phyloP scores from a whole-genome alignment of 2,329 filamentous ascomycete species.

The Pseudopithomyces maydicus region DNA sequence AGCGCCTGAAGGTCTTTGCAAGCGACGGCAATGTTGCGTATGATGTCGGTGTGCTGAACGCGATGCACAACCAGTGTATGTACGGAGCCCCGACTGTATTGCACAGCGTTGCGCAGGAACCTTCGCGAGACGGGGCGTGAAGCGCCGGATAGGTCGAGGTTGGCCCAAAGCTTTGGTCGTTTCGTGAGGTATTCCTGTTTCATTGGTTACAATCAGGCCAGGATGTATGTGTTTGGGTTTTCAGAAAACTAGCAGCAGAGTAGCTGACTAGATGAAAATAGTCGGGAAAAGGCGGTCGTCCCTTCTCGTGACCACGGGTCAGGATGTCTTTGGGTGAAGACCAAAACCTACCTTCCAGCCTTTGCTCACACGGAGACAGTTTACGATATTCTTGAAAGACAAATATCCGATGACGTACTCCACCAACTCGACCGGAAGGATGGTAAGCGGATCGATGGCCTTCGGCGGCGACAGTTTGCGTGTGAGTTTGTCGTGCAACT shows the following conservation, averaged over 20 bases:
- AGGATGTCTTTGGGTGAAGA: not conserved
- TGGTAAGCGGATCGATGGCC: slow-evolving; percentile 57
- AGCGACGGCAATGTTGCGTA: slow-evolving; percentile 44
- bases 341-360: slow-evolving; percentile 51
- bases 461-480: slow-evolving; percentile 48
- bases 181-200: slow-evolving; percentile 48
- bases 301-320: too few species aligned
- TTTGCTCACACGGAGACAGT: slow-evolving; percentile 60
- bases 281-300: too few species aligned
- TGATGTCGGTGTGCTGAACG: slow-evolving; percentile 47
- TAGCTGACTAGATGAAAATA: too few species aligned
- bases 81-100: slow-evolving; percentile 45
- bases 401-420: slow-evolving; percentile 58
- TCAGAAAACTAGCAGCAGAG: too few species aligned
- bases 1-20: slow-evolving; percentile 43
- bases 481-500: slow-evolving; percentile 54
- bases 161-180: slow-evolving; percentile 55
- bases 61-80: slow-evolving; percentile 38
- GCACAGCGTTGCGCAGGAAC: slow-evolving; percentile 52
- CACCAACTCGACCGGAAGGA: slow-evolving; percentile 61
- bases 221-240: too few species aligned
- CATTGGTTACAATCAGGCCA: too few species aligned
- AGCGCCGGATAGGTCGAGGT: slow-evolving; percentile 58
- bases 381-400: slow-evolving; percentile 58
- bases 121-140: slow-evolving; percentile 47